phyloP scores from a whole-genome alignment of 768 basidiomycete species.

The Infundibulicybe gibba region DNA sequence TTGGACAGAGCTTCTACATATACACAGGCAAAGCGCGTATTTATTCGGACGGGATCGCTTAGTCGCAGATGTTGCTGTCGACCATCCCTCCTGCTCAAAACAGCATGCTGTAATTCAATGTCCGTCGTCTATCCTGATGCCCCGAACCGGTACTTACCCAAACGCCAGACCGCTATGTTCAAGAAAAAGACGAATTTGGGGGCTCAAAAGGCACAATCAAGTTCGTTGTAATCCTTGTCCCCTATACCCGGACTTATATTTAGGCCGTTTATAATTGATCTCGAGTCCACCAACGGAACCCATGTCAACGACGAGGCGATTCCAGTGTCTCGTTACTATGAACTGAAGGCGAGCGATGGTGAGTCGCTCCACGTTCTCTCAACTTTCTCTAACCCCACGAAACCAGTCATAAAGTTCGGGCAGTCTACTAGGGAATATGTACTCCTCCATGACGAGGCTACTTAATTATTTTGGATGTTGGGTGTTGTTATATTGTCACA shows the following conservation, averaged over 20 bases:
- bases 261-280: slow-evolving; percentile 95
- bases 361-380: slow-evolving; percentile 17
- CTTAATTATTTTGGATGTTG: slow-evolving; percentile 17
- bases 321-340: slow-evolving; percentile 84
- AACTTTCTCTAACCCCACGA: slow-evolving; percentile 2
- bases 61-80: slow-evolving; percentile 83
- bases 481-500: too few relatives aligned
- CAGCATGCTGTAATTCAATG: slow-evolving; percentile 98
- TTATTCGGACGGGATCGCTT: slow-evolving; percentile 86
- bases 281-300: slow-evolving; percentile 98
- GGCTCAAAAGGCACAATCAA: slow-evolving; percentile 75
- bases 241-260: slow-evolving; percentile 3
- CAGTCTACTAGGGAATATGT: slow-evolving; percentile 82
- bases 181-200: slow-evolving; percentile 87
- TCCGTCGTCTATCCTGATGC: slow-evolving; percentile 26
- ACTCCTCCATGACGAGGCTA: slow-evolving; percentile 74
- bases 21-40: slow-evolving; percentile 92
- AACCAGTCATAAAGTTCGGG: slow-evolving; percentile 81
- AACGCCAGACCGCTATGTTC: slow-evolving; percentile 69
- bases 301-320: slow-evolving; percentile 85
- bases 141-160: slow-evolving; percentile 6
- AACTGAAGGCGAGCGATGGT: slow-evolving; percentile 80
- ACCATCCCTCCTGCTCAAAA: slow-evolving; percentile 97
- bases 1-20: slow-evolving; percentile 78
- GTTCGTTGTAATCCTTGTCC: slow-evolving; percentile 42